Conservation (phyloP, 805 yeast genomes). For the Kluyveromyces nonfermentans region DNA sequence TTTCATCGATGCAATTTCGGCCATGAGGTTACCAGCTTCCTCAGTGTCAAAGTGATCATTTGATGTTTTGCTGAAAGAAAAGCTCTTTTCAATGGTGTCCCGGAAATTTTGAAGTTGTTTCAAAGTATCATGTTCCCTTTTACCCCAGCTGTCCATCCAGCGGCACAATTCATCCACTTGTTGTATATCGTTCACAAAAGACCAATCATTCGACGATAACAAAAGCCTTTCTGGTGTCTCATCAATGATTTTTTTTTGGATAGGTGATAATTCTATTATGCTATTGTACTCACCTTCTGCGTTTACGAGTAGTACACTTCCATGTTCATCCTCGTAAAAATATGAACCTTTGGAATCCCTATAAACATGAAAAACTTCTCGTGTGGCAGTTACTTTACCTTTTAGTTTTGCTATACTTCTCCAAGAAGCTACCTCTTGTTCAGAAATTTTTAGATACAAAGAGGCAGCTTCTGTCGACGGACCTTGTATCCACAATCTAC, state of each 20-base stretch:
- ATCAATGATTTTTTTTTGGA: conserved; percentile 56
- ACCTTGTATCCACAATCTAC: conserved; percentile 86
- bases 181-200: conserved; percentile 51
- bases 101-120: conserved; percentile 50
- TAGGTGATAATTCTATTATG: conserved; percentile 17
- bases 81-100: conserved; percentile 35
- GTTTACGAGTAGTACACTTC: conserved; percentile 14
- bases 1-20: conserved; percentile 32
- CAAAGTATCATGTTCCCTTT: conserved; percentile 54
- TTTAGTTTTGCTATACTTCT: conserved; percentile 9
- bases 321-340: conserved; percentile 9
- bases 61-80: background rate
- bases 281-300: conserved; percentile 11
- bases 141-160: conserved; percentile 75
- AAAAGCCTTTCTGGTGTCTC: conserved; percentile 52
- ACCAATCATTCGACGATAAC: conserved; percentile 49
- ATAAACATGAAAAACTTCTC: conserved; percentile 17
- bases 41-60: conserved; percentile 18
- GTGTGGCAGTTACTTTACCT: conserved; percentile 20
- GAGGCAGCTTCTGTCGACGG: conserved; percentile 48
- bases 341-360: conserved; percentile 16
- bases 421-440: conserved; percentile 26
- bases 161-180: conserved; percentile 45
- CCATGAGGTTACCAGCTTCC: conserved; percentile 34
- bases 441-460: conserved; percentile 25